Evolutionary conservation across 441 rosid genomes (phyloP), one percentile per base, ranked within the genome.

Genomic region (Bocquillonia castaneifolia): DNA sequence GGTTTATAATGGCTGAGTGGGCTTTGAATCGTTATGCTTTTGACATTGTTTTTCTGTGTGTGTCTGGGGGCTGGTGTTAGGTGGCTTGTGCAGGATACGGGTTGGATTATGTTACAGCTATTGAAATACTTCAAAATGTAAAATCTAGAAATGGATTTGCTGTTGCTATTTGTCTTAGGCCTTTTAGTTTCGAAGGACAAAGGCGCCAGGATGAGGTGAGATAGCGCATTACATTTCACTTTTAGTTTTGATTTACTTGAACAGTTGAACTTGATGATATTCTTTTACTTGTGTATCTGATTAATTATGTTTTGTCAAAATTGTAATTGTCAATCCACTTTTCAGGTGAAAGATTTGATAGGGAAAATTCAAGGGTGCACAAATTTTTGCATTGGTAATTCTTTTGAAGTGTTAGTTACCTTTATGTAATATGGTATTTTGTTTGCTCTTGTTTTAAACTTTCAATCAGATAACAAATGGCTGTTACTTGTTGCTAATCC

Each of bases 141-240:
- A 86, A 76, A 72, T 82, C 84, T 26, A 67, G 64, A 15, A 83
- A 88, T 79, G 83, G 83, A 56, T 83, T 89, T 78, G 81, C 79
- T 55, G 76, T 85, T 72, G 83, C 93, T 79, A 81, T 93, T 72
- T 67, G 87, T 72, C 71, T 91, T 75, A 89, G 80, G 77, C 98
- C 98, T 73, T 93, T 93, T 81, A 85, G 90, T 72, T 93, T 93
- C 77, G 97, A 93, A 84, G 98, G 97, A 60, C 82, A 81, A 75
- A 88, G 86, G 77, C 93, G 96, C 69, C 82, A 80, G 62, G 86
- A 80, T 69, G 97, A 93, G 98, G 98, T 93, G n/a, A n/a, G n/a
- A n/a, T n/a, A n/a, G n/a, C n/a, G n/a, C n/a, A 72, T 54, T 32
- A 22, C 66, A 66, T 56, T 60, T n/a, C n/a, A n/a, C 13, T 6